Conservation (phyloP, 176 grass and related monocot genomes). For the Carex scoparia region DNA sequence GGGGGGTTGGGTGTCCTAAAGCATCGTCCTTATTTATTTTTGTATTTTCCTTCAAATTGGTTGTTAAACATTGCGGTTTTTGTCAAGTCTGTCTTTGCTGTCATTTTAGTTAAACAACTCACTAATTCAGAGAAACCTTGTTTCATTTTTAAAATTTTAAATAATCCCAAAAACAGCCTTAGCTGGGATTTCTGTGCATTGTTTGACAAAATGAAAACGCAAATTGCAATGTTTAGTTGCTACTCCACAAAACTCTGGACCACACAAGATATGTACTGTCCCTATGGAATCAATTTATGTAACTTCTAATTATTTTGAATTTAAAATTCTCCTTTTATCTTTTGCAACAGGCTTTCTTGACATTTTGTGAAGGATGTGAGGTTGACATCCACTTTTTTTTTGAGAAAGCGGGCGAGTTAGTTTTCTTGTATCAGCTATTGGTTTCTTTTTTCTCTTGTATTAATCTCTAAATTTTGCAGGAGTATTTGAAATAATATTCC, state of each 20-base stretch:
- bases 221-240: background rate
- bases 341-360: slow-evolving; percentile 69
- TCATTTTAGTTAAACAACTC: background rate
- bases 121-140: background rate
- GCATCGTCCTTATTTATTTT: background rate
- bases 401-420: slow-evolving; percentile 87
- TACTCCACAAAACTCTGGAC: background rate
- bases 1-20: background rate
- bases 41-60: background rate
- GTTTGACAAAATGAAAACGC: background rate
- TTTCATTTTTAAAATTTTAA: background rate
- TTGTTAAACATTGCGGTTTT: background rate
- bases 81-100: background rate
- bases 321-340: background rate
- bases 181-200: background rate
- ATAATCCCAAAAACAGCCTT: background rate
- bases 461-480: background rate
- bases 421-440: slow-evolving; percentile 3
- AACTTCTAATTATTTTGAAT: background rate
- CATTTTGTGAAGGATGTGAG: slow-evolving; percentile 92
- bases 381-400: slow-evolving; percentile 81
- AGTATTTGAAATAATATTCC: background rate
- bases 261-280: background rate
- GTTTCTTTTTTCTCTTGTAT: background rate
- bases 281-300: background rate